Base-by-base conservation (phyloP, 129 eudicot species). In the Deinandra increscens region DNA sequence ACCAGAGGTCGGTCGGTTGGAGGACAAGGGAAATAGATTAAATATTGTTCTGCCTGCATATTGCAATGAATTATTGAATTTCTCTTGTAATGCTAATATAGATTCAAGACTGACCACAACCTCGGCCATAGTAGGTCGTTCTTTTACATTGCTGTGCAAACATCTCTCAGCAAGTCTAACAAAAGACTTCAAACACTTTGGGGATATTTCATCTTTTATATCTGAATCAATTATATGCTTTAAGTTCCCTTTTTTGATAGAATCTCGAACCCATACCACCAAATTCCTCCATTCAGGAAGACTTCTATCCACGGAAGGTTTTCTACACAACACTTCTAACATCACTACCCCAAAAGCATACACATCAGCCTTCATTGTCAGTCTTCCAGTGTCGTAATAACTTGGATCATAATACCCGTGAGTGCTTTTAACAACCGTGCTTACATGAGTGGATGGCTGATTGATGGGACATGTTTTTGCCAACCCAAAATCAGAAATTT, bases 261-360 rank as follows among this genome's bases (percentile, higher is more conserved):
- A n/a, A n/a, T n/a, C n/a, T n/a, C n/a, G n/a, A n/a, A n/a, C n/a
- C n/a, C n/a, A n/a, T n/a, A n/a, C n/a, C n/a, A n/a, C n/a, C n/a
- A n/a, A n/a, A n/a, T n/a, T n/a, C n/a, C n/a, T n/a, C n/a, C n/a
- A n/a, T n/a, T n/a, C n/a, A n/a, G n/a, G n/a, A n/a, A n/a, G n/a
- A n/a, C n/a, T n/a, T n/a, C n/a, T n/a, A 53, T 83, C 83, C 64
- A 79, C 62, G 29, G 84, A 79, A 10, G 67, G 79, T 70, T 74
- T 79, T 19, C 80, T 71, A 55, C 85, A 76, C 50, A 81, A 7
- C 14, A 81, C 72, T 76, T 76, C 84, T 29, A 81, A 60, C 72
- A 81, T 19, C 3, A 81, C 76, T 39, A 81, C 82, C 4, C 85
- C 82, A 44, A 81, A 76, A 49, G 85, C 78, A 49, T 76, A 81